Evolutionary conservation across 306 rosid species (phyloP), one percentile per base, ranked within the genome.

Genomic region (Leucaena leucocephala): DNA sequence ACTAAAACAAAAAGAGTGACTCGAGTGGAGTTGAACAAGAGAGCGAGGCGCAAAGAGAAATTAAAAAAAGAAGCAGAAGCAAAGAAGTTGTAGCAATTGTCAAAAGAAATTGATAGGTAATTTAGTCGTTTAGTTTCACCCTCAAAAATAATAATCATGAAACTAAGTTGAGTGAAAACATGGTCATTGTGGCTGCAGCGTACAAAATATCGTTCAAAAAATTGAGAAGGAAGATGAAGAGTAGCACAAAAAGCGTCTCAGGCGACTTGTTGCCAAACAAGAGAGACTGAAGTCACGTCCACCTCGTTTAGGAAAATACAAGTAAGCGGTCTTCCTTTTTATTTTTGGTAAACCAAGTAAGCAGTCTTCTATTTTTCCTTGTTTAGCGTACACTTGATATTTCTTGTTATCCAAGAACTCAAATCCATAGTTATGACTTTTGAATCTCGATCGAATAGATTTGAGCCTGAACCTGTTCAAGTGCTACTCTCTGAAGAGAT

Each of bases 51-150:
- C 48, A 93, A 90, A 87, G 90, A 89, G 84, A 87, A 84, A 63
- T 83, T 83, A 49, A 87, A 7, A 78, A 91, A 87, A 84, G 98
- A 90, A 80, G 84, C 82, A 14, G 89, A 89, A 79, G 79, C 78
- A 6, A 87, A 78, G 82, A 89, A 86, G 88, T n/a, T 81, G 62
- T 50, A 83, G 81, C 85, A 73, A 36, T 78, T 93, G 57, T 86
- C 97, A 19, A 86, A 84, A 85, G 96, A 96, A 89, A 90, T 93
- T 86, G 98, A 96, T 82, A 76, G 94, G 98, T 93, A 84, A 83
- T 68, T 65, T 59, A 19, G 22, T 35, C 71, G 36, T 36, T 45
- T 64, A 64, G 45, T 70, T 68, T 71, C 59, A 38, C 52, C 14
- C n/a, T 35, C 17, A 6, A n/a, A 43, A 10, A n/a, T 61, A 36